A percentile compares a stretch with the other conserved stretches of the same genome.
These are phyloP conservation scores for Keithomyces neogunnii DNA, from an alignment of 2,329 filamentous ascomycete genomes.

Conservation along the genomic window DNA sequence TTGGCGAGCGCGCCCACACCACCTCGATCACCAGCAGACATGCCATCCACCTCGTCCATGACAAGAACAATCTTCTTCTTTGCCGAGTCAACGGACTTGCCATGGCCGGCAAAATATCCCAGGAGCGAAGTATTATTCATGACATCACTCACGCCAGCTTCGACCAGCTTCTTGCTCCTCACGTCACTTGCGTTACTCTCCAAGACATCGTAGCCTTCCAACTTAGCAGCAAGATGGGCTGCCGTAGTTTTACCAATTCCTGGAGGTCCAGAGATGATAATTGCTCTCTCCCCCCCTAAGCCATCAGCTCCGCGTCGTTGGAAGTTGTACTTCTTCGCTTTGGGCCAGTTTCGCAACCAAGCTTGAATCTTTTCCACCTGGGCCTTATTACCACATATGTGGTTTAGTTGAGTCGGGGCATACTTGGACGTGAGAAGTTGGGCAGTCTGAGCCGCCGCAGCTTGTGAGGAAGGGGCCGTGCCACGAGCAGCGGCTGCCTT, in stretches of 20 bases:
- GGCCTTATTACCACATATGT: conserved; percentile 92
- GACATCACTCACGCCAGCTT: conserved; percentile 78
- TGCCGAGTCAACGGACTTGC: conserved; percentile 65
- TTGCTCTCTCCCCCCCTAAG: conserved; percentile 72
- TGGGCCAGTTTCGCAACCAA: conserved; percentile 80
- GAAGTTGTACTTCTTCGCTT: conserved; percentile 71
- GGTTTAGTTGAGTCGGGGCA: conserved; percentile 71
- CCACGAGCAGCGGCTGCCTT: conserved; percentile 24
- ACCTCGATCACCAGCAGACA: conserved; percentile 94
- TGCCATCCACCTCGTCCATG: conserved; percentile 98
- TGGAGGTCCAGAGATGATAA: conserved; percentile 90
- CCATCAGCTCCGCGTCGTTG: conserved; percentile 78
- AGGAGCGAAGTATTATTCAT: conserved; percentile 88
- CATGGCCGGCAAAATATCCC: conserved; percentile 81
- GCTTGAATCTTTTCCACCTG: conserved; percentile 81
- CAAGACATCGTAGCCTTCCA: conserved; percentile 88
- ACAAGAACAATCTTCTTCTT: conserved; percentile 95
- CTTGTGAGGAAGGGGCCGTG: conserved; percentile 24
- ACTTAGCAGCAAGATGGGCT: conserved; percentile 83
- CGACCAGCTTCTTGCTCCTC: conserved; percentile 91
- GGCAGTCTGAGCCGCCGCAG: conserved; percentile 33
- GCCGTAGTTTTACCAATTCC: conserved; percentile 98
- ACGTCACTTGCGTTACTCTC: conserved; percentile 96
- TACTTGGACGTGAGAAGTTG: conserved; percentile 94
- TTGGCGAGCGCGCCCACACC: conserved; percentile 91